These are phyloP conservation scores for Penicillium cataractarum DNA, from an alignment of 495 filamentous ascomycete genomes.

Conservation along the genomic window DNA sequence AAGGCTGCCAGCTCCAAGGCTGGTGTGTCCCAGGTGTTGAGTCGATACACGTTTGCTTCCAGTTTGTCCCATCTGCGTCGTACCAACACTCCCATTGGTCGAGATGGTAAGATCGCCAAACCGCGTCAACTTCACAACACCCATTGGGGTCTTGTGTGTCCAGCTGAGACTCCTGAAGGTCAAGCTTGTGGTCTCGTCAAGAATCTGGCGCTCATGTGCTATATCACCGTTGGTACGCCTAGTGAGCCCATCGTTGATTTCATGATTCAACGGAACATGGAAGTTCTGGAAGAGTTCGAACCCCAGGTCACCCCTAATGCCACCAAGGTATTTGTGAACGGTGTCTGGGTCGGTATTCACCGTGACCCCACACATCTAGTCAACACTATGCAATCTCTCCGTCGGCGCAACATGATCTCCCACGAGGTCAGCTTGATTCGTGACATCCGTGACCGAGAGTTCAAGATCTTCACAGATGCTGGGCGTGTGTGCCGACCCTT, in stretches of 20 bases:
- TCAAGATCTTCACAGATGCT: constrained; percentile 98
- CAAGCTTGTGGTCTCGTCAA: constrained; percentile 99
- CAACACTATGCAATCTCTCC: constrained; percentile 71
- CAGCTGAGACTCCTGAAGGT: constrained; percentile 96
- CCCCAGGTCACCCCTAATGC: constrained; percentile 84
- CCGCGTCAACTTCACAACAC: constrained; percentile 98
- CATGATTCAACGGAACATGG: constrained; percentile 93
- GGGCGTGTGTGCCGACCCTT: constrained; percentile 91
- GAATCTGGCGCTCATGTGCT: constrained; percentile 97
- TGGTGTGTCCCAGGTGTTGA: constrained; percentile 96
- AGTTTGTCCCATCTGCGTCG: constrained; percentile 94
- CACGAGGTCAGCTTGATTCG: constrained; percentile 91
- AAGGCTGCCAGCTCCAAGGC: constrained; percentile 93
- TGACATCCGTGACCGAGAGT: constrained; percentile 94
- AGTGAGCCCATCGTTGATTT: constrained; percentile 90
- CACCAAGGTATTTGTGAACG: constrained; percentile 97
- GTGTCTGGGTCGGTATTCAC: constrained; percentile 92
- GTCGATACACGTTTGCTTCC: constrained; percentile 96
- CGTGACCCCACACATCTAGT: constrained; percentile 81
- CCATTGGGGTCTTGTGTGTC: constrained; percentile 97
- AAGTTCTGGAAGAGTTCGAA: constrained; percentile 94
- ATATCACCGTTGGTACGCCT: constrained; percentile 90
- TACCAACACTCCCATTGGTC: constrained; percentile 96
- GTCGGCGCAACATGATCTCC: constrained; percentile 75
- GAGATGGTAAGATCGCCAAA: constrained; percentile 98